Percentiles rank a stretch among this genome's conserved stretches.
Evolutionary conservation across 495 filamentous ascomycete genomes (phyloP).

Genomic region (Penicillium psychrofluorescens): DNA sequence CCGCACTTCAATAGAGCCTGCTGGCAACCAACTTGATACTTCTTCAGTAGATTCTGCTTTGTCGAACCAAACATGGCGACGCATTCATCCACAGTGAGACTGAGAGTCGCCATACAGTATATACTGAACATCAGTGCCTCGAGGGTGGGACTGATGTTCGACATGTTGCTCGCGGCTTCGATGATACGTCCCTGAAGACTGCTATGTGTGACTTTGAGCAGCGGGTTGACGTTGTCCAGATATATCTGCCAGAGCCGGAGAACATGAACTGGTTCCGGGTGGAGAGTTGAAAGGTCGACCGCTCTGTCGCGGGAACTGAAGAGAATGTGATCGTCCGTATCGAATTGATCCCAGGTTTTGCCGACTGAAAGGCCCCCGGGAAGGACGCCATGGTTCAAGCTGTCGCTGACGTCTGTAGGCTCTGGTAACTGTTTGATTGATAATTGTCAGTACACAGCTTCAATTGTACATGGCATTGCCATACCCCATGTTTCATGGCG

Average conservation of each 20-base stretch:
- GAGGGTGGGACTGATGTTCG: constrained; percentile 10
- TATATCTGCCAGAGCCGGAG: constrained; percentile 44
- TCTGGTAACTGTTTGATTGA: constrained; percentile 7
- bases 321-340: constrained; percentile 37
- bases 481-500: constrained; percentile 42
- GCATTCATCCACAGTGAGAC: constrained; percentile 36
- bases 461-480: constrained; percentile 1
- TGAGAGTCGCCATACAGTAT: constrained; percentile 45
- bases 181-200: constrained; percentile 39
- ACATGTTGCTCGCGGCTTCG: constrained; percentile 21
- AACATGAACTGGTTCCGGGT: constrained; percentile 37
- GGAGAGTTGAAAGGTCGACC: constrained; percentile 38
- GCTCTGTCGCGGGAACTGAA: constrained; percentile 34
- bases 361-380: constrained; percentile 13
- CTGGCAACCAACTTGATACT: constrained; percentile 47
- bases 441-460: neutral
- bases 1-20: constrained; percentile 44
- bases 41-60: constrained; percentile 36
- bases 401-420: constrained; percentile 9
- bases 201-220: constrained; percentile 47
- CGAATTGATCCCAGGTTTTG: constrained; percentile 35
- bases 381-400: constrained; percentile 13
- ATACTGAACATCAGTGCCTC: constrained; percentile 50
- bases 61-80: constrained; percentile 30
- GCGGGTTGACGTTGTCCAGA: constrained; percentile 43